Evolutionary conservation across 148 eudicot genomes (phyloP), one percentile per base, ranked within the genome.

Genomic region (Amaranthus hypochondriacus): DNA sequence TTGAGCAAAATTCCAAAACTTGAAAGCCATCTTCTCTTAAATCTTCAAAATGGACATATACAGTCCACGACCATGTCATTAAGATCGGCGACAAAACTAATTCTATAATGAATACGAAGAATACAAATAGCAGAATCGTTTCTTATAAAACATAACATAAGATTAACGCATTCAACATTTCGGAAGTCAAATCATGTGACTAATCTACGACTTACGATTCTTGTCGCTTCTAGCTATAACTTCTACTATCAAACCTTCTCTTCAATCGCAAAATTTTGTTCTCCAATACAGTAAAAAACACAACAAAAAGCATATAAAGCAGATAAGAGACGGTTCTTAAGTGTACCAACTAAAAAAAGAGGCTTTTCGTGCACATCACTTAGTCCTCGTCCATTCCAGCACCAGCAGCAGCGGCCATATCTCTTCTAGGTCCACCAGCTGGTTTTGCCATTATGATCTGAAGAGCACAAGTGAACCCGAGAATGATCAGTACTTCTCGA

Each of bases 391-490:
- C 98, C 92, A 86, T 91, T 68, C 80, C 96, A 46, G 87, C 98
- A 52, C 86, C 84, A 55, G 79, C 82, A 42, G 82, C 94, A 44
- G 87, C 98, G 48, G 89, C 84, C 51, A 73, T 77, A 28, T 83
- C 86, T 77, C 85, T 83, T 84, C 81, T 84, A 4, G 98, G 97
- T 9, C 98, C 98, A 64, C 98, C 97, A n/a, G 98, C 98, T 71
- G 89, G 97, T 80, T 94, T 94, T 59, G 98, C 83, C 98, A 94
- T 89, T 61, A 94, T 94, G 77, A 94, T 91, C 98, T 93, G 87
- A 79, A 82, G 12, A 48, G 65, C 48, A 70, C 13, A 61, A 68
- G 3, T 8, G 48, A 70, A 4, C 54, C 13, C 52, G 21, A 70
- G 13, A 4, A 56, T 50, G 39, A 28, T 28, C 39, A 28, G 39